Percentiles rank a stretch among this genome's conserved stretches.
Evolutionary conservation across 495 filamentous ascomycete species (phyloP).

Genomic region (Talaromyces stipitatus): DNA sequence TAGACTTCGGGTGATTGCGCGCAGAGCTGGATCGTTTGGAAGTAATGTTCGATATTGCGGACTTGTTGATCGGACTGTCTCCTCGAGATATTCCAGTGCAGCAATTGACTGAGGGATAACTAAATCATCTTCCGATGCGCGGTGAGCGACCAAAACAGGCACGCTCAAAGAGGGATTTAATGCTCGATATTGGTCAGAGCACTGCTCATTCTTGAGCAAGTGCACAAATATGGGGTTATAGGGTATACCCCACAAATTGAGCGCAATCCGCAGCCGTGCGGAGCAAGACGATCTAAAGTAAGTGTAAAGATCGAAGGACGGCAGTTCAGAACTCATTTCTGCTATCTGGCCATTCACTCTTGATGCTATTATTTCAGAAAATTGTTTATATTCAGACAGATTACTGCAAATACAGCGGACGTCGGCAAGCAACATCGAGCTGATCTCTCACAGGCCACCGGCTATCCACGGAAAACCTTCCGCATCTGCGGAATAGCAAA

Average conservation of each 20-base stretch:
- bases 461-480: slow-evolving; percentile 2
- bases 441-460: neutral
- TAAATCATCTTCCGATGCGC: slow-evolving; percentile 12
- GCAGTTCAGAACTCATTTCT: slow-evolving; percentile 3
- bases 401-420: neutral
- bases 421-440: neutral
- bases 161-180: slow-evolving; percentile 43
- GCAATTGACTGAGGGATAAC: slow-evolving; percentile 44
- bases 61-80: slow-evolving; percentile 23
- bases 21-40: slow-evolving; percentile 22
- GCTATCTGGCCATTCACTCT: neutral
- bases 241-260: slow-evolving; percentile 36
- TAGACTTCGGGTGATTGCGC: slow-evolving; percentile 36
- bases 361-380: neutral
- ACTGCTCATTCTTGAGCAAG: slow-evolving; percentile 39
- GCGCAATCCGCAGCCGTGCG: slow-evolving; percentile 45
- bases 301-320: slow-evolving; percentile 31
- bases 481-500: neutral
- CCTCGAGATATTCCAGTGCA: slow-evolving; percentile 47
- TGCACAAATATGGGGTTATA: slow-evolving; percentile 35
- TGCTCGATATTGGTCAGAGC: slow-evolving; percentile 18
- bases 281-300: slow-evolving; percentile 51
- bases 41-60: slow-evolving; percentile 21
- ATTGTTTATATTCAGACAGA: neutral
- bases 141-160: slow-evolving; percentile 37